Percentiles rank a stretch among this genome's conserved stretches.
Conservation (phyloP, 805 yeast genomes). For the Zygotorulaspora florentina region DNA sequence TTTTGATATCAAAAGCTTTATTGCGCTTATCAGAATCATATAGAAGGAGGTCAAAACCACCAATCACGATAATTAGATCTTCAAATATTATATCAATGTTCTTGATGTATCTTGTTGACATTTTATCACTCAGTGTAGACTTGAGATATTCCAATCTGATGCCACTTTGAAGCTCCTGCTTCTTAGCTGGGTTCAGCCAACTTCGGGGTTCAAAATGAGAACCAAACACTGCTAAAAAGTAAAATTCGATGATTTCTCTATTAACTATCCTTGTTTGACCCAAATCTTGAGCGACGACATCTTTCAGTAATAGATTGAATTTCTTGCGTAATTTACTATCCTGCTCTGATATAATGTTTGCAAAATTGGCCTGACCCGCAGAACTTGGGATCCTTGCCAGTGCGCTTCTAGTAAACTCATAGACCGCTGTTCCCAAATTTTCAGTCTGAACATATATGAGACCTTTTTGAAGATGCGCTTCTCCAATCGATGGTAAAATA, state of each 20-base stretch:
- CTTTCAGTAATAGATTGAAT: constrained; percentile 16
- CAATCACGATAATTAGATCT: constrained; percentile 23
- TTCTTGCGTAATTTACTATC: constrained; percentile 32
- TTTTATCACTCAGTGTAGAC: constrained; percentile 20
- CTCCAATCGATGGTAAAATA: constrained; percentile 64
- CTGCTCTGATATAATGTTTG: constrained; percentile 36
- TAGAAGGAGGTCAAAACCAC: constrained; percentile 28
- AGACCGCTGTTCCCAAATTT: constrained; percentile 22
- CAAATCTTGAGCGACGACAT: constrained; percentile 23
- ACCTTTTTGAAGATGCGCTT: constrained; percentile 40
- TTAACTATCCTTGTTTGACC: constrained; percentile 25
- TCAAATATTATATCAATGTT: constrained; percentile 26
- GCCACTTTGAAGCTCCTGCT: constrained; percentile 9
- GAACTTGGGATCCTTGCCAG: constrained; percentile 48
- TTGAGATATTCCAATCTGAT: constrained; percentile 18
- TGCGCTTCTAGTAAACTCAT: constrained; percentile 45
- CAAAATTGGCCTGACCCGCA: constrained; percentile 46
- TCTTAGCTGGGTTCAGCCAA: constrained; percentile 19
- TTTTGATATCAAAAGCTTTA: constrained; percentile 4
- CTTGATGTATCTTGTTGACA: constrained; percentile 26
- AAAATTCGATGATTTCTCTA: constrained; percentile 33
- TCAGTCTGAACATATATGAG: constrained; percentile 27
- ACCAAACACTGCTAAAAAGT: constrained; percentile 30
- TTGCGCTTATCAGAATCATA: constrained; percentile 1
- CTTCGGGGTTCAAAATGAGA: constrained; percentile 20